These are phyloP conservation scores for Leccinellum luteum DNA, from an alignment of 768 basidiomycete species.

Conservation along the genomic window DNA sequence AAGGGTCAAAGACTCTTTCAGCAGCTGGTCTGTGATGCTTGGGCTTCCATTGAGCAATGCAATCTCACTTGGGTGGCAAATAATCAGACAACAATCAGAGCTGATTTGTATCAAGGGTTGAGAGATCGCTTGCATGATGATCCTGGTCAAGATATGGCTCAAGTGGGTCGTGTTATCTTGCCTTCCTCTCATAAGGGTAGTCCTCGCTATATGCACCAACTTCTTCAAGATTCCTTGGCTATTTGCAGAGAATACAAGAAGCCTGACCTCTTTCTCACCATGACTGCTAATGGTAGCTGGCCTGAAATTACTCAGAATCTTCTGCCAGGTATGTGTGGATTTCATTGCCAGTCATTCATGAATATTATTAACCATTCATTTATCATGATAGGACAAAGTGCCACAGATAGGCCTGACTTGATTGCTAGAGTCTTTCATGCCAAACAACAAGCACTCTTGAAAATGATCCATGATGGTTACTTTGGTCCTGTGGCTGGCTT, in stretches of 20 bases:
- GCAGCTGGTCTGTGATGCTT: background rate
- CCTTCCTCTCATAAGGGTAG: conserved; percentile 43
- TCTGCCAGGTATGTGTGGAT: no score
- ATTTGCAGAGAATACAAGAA: conserved; percentile 36
- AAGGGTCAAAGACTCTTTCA: background rate
- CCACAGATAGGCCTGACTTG: no score
- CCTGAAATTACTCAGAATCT: no score
- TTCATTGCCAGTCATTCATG: no score
- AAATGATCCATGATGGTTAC: no score
- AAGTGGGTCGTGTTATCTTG: background rate
- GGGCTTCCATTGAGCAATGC: background rate
- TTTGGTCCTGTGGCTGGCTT: no score
- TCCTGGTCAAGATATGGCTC: background rate
- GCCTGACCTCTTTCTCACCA: conserved; percentile 49
- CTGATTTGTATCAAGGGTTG: background rate
- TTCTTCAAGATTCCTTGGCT: conserved; percentile 46
- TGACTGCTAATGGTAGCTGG: conserved; percentile 54
- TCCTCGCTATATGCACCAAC: conserved; percentile 41
- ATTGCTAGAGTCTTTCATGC: no score
- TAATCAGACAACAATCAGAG: background rate
- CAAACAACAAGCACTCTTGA: no score
- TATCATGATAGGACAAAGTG: no score
- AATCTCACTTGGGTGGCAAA: background rate
- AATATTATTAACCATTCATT: no score
- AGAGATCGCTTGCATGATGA: background rate